Evolutionary conservation across 1,284 basidiomycete species (phyloP).

Genomic region (Rhizopogon parksii): DNA sequence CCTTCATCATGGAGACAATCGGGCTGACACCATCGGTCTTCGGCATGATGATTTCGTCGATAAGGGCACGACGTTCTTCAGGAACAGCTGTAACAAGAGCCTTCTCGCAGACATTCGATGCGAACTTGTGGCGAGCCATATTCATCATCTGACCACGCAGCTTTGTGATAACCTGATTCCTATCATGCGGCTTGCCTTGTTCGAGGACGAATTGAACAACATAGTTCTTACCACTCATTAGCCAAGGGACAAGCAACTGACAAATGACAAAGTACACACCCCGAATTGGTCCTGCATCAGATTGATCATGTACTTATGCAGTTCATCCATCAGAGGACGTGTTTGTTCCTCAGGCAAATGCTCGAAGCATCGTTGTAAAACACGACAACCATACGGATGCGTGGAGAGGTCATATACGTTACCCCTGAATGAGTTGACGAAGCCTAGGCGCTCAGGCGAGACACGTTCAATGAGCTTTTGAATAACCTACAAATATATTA

Average conservation of each 20-base stretch:
- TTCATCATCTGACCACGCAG: slow-evolving; percentile 75
- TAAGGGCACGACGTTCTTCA: slow-evolving; percentile 59
- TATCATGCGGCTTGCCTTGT: slow-evolving; percentile 68
- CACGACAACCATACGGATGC: slow-evolving; percentile 93
- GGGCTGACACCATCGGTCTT: slow-evolving; percentile 57
- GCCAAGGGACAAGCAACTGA: slow-evolving; percentile 3
- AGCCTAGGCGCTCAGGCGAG: slow-evolving; percentile 66
- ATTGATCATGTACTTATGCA: slow-evolving; percentile 65
- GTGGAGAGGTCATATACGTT: slow-evolving; percentile 82
- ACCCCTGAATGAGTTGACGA: slow-evolving; percentile 74
- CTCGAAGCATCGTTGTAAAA: slow-evolving; percentile 91
- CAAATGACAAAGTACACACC: slow-evolving; percentile 36
- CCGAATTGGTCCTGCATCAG: slow-evolving; percentile 88
- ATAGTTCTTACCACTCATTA: slow-evolving; percentile 65
- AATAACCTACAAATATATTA: slow-evolving; percentile 45
- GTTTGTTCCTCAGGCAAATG: slow-evolving; percentile 68
- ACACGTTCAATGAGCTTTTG: slow-evolving; percentile 85
- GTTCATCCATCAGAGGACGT: slow-evolving; percentile 75
- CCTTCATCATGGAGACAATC: slow-evolving; percentile 80
- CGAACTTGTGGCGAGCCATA: slow-evolving; percentile 90
- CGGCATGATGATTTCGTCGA: slow-evolving; percentile 77
- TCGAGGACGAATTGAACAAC: slow-evolving; percentile 93
- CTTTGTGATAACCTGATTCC: slow-evolving; percentile 59
- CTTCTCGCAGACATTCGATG: slow-evolving; percentile 96
- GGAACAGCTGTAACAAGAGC: slow-evolving; percentile 66